Base-by-base conservation (phyloP, 2,329 filamentous ascomycete genomes). In the Fusarium longipes region DNA sequence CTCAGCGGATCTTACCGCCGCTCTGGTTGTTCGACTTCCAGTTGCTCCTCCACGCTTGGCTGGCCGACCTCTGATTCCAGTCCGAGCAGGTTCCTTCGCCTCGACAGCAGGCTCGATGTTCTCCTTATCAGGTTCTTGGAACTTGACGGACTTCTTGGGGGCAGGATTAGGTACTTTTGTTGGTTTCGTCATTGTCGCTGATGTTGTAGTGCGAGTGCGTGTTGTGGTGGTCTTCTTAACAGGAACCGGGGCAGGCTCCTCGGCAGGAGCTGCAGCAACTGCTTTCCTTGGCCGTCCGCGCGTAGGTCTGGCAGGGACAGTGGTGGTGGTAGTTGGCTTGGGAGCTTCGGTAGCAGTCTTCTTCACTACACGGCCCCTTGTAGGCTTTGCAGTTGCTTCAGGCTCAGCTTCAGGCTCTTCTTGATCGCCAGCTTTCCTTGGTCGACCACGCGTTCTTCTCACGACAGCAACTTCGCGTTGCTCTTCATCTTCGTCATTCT, bases 121-220 rank as follows among this genome's bases (percentile, higher is more conserved):
- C 74, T 90, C 88, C 77, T 90, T 90, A 74, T 89, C 87, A 5
- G 86, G 85, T 68, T 87, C 86, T 73, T 89, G 82, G 74, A 90
- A 90, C 58, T 85, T 88, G 71, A 90, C 87, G 4, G 81, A 83
- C 79, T 89, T 90, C 79, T 86, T 89, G 32, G 81, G 76, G 7
- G 81, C 78, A 18, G 84, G 76, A 75, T 81, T 85, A 22, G 76
- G 74, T 33, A 76, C 74, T 3, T 72, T 63, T 32, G 78, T 75
- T 17, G 74, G 65, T 29, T 78, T 80, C 40, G 78, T 76, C 10
- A 73, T 66, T 33, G 79, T 77, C 10, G 73, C 66, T 30, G 78
- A 79, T 40, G 74, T 73, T n/a, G 70, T 63, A 17, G 38, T 59
- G 58, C 67, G 77, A 44, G 60, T 66, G 36, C 75, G 74, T 39